Conservation (phyloP, 306 rosid genomes). For the Trifolium pratense region DNA sequence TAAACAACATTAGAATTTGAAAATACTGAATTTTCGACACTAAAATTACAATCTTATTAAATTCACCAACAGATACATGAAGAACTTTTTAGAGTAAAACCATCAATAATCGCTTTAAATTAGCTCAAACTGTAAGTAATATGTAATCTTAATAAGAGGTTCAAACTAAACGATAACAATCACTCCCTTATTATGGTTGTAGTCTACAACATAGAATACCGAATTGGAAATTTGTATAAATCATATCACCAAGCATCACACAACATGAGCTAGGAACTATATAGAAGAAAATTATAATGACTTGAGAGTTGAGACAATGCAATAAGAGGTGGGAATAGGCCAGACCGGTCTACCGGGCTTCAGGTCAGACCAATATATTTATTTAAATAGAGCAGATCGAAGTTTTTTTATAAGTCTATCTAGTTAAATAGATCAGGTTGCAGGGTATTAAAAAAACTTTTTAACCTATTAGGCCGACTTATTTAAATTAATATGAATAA, state of each 20-base stretch:
- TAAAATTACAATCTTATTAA: not conserved
- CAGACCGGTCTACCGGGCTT: too few species aligned
- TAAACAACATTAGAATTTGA: not conserved
- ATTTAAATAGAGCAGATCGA: too few species aligned
- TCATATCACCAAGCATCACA: conserved; percentile 8
- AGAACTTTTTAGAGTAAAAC: too few species aligned
- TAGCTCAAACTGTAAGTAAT: conserved; percentile 1
- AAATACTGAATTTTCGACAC: too few species aligned
- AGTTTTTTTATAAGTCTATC: too few species aligned
- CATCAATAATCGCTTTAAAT: not conserved
- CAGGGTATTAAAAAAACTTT: too few species aligned
- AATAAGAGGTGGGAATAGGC: too few species aligned
- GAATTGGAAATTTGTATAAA: not conserved
- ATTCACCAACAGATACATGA: too few species aligned
- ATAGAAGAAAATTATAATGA: not conserved
- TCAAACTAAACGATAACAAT: not conserved
- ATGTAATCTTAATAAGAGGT: not conserved
- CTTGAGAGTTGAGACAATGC: not conserved
- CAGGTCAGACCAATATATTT: too few species aligned
- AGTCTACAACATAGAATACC: not conserved
- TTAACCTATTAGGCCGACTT: too few species aligned
- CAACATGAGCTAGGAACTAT: not conserved
- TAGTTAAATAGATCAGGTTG: too few species aligned
- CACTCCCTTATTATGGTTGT: not conserved
- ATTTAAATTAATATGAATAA: too few species aligned